Evolutionary conservation across 2,329 filamentous ascomycete species (phyloP).

Genomic region (Calonectria henricotiae): DNA sequence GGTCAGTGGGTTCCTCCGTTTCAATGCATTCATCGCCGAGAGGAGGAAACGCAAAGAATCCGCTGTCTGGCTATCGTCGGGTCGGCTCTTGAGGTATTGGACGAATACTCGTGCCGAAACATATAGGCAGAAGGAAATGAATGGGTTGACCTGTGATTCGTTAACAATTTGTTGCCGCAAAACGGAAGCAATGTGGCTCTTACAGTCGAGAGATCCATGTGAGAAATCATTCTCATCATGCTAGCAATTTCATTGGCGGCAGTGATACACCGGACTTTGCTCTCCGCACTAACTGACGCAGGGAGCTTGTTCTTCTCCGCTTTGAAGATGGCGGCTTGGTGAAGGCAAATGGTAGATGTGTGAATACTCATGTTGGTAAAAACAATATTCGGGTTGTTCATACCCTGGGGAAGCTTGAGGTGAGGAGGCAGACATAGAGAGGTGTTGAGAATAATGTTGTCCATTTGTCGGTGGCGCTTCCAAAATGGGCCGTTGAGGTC

Average conservation of each 20-base stretch:
- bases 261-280: constrained; percentile 92
- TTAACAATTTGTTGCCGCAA: constrained; percentile 44
- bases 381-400: constrained; percentile 87
- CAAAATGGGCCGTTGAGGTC: constrained; percentile 96
- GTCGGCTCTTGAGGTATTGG: constrained; percentile 95
- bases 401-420: constrained; percentile 83
- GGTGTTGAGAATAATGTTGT: constrained; percentile 91
- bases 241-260: constrained; percentile 94
- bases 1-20: constrained; percentile 89
- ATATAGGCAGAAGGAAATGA: constrained; percentile 95
- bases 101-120: constrained; percentile 97
- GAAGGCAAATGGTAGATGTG: constrained; percentile 96
- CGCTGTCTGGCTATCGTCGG: constrained; percentile 83
- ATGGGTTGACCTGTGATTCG: constrained; percentile 85
- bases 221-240: constrained; percentile 95
- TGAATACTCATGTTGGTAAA: constrained; percentile 98
- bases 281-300: constrained; percentile 85
- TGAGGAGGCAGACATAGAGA: constrained; percentile 86
- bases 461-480: constrained; percentile 91
- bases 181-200: constrained; percentile 55
- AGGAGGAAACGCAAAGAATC: constrained; percentile 93
- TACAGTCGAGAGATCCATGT: constrained; percentile 88
- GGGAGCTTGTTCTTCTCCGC: constrained; percentile 90
- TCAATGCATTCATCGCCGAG: constrained; percentile 90
- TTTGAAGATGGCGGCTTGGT: constrained; percentile 98